Evolutionary conservation across 2,329 filamentous ascomycete species (phyloP).

Genomic region (Trichophaea hybrida): DNA sequence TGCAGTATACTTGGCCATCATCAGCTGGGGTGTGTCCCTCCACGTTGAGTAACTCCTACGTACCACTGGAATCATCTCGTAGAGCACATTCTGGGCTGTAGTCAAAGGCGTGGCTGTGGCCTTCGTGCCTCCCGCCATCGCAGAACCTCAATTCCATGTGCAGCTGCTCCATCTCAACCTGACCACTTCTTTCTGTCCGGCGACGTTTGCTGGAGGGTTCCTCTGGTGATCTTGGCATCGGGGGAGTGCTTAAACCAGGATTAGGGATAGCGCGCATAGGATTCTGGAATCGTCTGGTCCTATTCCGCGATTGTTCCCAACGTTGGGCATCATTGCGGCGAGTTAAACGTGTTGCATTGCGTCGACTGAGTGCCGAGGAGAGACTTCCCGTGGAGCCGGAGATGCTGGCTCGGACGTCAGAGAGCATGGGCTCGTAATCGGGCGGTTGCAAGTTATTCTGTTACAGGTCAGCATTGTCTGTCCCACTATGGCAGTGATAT

Average conservation of each 20-base stretch:
- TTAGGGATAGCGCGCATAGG: background rate
- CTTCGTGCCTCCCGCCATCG: constrained; percentile 67
- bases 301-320: background rate
- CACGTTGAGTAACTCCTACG: background rate
- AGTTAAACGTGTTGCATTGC: background rate
- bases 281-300: background rate
- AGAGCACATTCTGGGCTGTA: constrained; percentile 67
- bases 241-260: background rate
- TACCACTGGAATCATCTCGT: constrained; percentile 53
- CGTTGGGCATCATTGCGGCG: background rate
- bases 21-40: constrained; percentile 6
- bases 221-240: background rate
- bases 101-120: constrained; percentile 54
- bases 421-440: background rate
- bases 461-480: background rate
- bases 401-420: background rate
- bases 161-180: constrained; percentile 39
- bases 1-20: constrained; percentile 58
- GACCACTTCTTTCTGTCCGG: constrained; percentile 24
- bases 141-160: constrained; percentile 73
- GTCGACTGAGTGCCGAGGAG: background rate
- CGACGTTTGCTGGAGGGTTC: constrained; percentile 17
- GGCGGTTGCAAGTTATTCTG: constrained; percentile 4
- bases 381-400: background rate
- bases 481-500: no score